These are phyloP conservation scores for Lachancea lanzarotensis DNA, from an alignment of 805 yeast genomes.

Conservation along the genomic window DNA sequence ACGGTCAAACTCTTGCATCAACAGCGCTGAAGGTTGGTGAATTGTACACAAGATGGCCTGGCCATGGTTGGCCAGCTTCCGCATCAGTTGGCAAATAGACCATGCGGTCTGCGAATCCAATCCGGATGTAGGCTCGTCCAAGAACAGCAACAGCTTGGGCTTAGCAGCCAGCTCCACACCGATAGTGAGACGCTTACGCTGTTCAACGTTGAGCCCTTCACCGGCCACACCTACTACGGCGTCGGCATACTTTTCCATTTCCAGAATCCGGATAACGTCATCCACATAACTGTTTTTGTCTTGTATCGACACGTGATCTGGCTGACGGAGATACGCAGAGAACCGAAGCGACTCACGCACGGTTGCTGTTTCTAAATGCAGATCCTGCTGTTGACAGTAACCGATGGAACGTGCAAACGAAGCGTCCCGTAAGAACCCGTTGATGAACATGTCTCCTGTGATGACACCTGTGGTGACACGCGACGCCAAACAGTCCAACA, in stretches of 20 bases:
- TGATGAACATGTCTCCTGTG: slow-evolving; percentile 66
- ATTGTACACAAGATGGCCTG: slow-evolving; percentile 73
- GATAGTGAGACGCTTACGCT: slow-evolving; percentile 59
- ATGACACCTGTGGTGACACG: slow-evolving; percentile 65
- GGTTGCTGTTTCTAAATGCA: slow-evolving; percentile 61
- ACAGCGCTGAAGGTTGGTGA: slow-evolving; percentile 70
- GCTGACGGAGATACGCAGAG: slow-evolving; percentile 69
- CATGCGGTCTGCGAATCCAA: slow-evolving; percentile 61
- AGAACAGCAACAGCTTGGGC: slow-evolving; percentile 53
- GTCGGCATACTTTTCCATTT: slow-evolving; percentile 65
- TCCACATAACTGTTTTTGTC: slow-evolving; percentile 68
- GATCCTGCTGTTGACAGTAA: slow-evolving; percentile 75
- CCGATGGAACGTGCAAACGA: slow-evolving; percentile 76
- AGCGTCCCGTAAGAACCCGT: slow-evolving; percentile 54
- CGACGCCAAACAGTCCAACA: slow-evolving; percentile 65
- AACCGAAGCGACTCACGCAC: slow-evolving; percentile 70
- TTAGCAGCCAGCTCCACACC: slow-evolving; percentile 70
- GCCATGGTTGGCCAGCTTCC: slow-evolving; percentile 62
- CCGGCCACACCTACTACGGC: slow-evolving; percentile 78
- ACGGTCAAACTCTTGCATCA: slow-evolving; percentile 63
- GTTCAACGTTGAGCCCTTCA: slow-evolving; percentile 63
- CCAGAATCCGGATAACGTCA: slow-evolving; percentile 56
- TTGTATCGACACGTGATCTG: slow-evolving; percentile 43
- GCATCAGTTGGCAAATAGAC: slow-evolving; percentile 62
- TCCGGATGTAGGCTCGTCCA: slow-evolving; percentile 74